Conservation (phyloP, 805 yeast species). For the Candida mattraensis region DNA sequence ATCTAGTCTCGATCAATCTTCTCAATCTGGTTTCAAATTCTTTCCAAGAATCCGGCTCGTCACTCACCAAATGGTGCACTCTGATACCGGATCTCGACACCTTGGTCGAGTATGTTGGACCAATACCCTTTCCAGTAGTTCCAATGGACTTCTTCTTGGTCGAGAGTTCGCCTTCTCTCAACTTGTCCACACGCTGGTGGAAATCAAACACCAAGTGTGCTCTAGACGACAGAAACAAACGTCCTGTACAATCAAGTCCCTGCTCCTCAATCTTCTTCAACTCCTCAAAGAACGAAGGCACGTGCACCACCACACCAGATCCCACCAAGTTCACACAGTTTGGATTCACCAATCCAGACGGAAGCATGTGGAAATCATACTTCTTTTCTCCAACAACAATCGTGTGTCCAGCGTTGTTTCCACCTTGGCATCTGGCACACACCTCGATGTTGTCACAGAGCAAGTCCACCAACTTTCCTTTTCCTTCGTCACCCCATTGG, state of each 20-base stretch:
- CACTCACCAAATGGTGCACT: slow-evolving; percentile 91
- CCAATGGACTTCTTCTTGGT: slow-evolving; percentile 85
- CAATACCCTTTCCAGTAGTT: slow-evolving; percentile 98
- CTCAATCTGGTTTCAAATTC: slow-evolving; percentile 79
- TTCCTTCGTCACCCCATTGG: slow-evolving; percentile 99
- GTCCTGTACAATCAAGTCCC: slow-evolving; percentile 72
- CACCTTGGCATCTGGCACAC: slow-evolving; percentile 98
- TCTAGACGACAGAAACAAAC: slow-evolving; percentile 87
- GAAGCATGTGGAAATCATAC: slow-evolving; percentile 98
- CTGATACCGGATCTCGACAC: slow-evolving; percentile 95
- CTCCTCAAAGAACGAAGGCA: slow-evolving; percentile 90
- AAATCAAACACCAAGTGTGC: slow-evolving; percentile 97
- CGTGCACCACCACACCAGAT: slow-evolving; percentile 93
- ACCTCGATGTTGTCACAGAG: slow-evolving; percentile 94
- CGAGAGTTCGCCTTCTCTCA: slow-evolving; percentile 89
- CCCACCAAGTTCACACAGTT: slow-evolving; percentile 89
- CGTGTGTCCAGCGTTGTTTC: slow-evolving; percentile 99
- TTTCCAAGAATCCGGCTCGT: slow-evolving; percentile 89
- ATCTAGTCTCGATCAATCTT: slow-evolving; percentile 77
- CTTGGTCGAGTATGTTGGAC: slow-evolving; percentile 96
- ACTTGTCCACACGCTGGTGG: slow-evolving; percentile 95
- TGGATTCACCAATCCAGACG: slow-evolving; percentile 95
- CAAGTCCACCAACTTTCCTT: slow-evolving; percentile 94
- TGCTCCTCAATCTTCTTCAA: slow-evolving; percentile 76
- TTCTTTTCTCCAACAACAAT: slow-evolving; percentile 86